Conservation (phyloP, 2,329 filamentous ascomycete species). For the Aphanoascus verrucosus region DNA sequence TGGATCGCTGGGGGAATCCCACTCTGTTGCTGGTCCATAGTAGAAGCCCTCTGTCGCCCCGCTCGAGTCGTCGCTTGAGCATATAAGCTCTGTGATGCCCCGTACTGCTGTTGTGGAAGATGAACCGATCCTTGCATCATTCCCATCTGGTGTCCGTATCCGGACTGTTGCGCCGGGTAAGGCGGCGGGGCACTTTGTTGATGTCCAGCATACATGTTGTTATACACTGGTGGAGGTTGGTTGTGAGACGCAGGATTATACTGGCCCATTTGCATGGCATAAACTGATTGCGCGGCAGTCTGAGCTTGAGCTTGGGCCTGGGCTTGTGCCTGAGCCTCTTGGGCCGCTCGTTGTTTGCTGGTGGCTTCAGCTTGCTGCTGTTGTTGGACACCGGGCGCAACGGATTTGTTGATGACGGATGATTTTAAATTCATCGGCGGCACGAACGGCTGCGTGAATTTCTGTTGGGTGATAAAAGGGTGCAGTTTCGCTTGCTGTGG, state of each 20-base stretch:
- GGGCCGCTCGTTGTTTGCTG: slow-evolving; percentile 73
- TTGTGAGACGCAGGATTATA: slow-evolving; percentile 41
- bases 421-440: slow-evolving; percentile 94
- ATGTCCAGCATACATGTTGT: slow-evolving; percentile 59
- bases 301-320: slow-evolving; percentile 56
- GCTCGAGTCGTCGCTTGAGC: slow-evolving; percentile 65
- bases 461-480: slow-evolving; percentile 96
- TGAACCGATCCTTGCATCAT: slow-evolving; percentile 55
- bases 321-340: slow-evolving; percentile 36
- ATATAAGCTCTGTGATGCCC: slow-evolving; percentile 60
- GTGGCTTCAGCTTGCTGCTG: slow-evolving; percentile 90
- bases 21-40: slow-evolving; percentile 88
- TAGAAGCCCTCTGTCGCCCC: slow-evolving; percentile 79
- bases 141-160: slow-evolving; percentile 62
- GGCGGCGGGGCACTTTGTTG: slow-evolving; percentile 66
- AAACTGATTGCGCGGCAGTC: slow-evolving; percentile 55
- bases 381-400: slow-evolving; percentile 85
- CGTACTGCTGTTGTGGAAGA: slow-evolving; percentile 59
- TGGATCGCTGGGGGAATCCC: slow-evolving; percentile 90
- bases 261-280: slow-evolving; percentile 52
- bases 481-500: slow-evolving; percentile 95
- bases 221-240: slow-evolving; percentile 50
- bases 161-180: slow-evolving; percentile 61
- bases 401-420: slow-evolving; percentile 71
- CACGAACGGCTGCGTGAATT: slow-evolving; percentile 91